Evolutionary conservation across 139 green algal genomes (phyloP), one percentile per base, ranked within the genome.

Genomic region (Chlamydomonas sphaeroides): DNA sequence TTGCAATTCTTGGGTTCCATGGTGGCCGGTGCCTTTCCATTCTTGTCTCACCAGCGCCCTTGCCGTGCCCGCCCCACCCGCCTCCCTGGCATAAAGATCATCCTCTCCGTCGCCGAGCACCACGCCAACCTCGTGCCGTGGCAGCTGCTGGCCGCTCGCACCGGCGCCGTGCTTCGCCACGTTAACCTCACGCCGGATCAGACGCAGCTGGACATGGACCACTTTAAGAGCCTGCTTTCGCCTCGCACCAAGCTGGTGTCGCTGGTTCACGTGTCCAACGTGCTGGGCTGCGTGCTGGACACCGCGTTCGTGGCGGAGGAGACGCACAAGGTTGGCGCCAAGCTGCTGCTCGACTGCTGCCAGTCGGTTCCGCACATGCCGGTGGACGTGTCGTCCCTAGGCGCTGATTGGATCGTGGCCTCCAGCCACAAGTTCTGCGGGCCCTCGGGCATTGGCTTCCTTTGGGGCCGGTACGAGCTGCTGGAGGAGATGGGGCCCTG

Each of bases 101-200:
- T 99, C n/a, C 53, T 96, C 32, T 96, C 92, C 15, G 96, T 98
- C 10, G 95, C 96, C 59, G 97, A 99, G 93, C 97, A 99, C 87
- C 97, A 99, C 91, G 95, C 89, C 92, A 99, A 99, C 87, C 75
- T 99, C 42, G 97, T 99, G 45, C 97, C 97, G 14, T 99, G 97
- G 97, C 97, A 99, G 92, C 65, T 99, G 57, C 72, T 99, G 68
- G 92, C 93, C 26, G 62, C 95, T 80, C 87, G 87, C 20, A 98
- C 92, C 32, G 96, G 97, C n/a, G 92, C 92, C 18, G 84, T 94
- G 51, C 79, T 99, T 49, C 91, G 88, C 62, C 89, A 93, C 83
- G 92, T 96, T 59, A 45, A 68, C 35, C 89, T 96, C 36, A 95
- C 90, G 23, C 69, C 75, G 33, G 87, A 91, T 41, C 92, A 72